Evolutionary conservation across 192 early-diverging fungal species (phyloP).

Genomic region (Coemansia sp.): DNA sequence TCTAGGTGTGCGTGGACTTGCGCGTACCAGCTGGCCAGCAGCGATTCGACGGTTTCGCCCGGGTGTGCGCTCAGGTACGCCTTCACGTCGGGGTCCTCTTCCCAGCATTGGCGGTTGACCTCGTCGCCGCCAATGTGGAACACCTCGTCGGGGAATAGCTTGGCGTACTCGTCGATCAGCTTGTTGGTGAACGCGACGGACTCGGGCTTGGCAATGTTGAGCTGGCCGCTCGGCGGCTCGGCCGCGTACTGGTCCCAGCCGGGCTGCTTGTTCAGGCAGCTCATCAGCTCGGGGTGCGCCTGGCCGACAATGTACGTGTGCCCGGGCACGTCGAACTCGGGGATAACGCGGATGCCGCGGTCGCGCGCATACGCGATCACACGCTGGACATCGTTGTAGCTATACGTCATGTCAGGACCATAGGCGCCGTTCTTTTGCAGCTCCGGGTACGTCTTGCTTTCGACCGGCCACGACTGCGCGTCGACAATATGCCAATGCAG

Average conservation of each 20-base stretch:
- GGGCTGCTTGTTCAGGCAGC: conserved; percentile 59
- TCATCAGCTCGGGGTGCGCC: conserved; percentile 57
- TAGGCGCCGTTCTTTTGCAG: conserved; percentile 63
- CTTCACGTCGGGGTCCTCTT: conserved; percentile 45
- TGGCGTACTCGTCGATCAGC: conserved; percentile 64
- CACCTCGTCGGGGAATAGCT: conserved; percentile 64
- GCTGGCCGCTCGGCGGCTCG: conserved; percentile 78
- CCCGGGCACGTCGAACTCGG: conserved; percentile 85
- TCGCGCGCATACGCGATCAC: conserved; percentile 69
- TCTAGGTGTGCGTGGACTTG: conserved; percentile 55
- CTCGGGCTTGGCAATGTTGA: conserved; percentile 64
- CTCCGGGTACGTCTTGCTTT: conserved; percentile 58
- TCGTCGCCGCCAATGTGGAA: conserved; percentile 79
- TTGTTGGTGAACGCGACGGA: conserved; percentile 61
- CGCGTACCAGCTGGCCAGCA: conserved; percentile 50
- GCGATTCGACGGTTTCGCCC: conserved; percentile 19
- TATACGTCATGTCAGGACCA: conserved; percentile 58
- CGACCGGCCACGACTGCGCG: conserved; percentile 66
- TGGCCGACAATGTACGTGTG: conserved; percentile 60
- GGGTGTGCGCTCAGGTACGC: conserved; percentile 24
- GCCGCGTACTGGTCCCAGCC: conserved; percentile 58
- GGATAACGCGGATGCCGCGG: conserved; percentile 82
- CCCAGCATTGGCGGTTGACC: conserved; percentile 66
- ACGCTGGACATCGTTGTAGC: conserved; percentile 60
- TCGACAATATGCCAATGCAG: conserved; percentile 78